Conservation (phyloP, 169 alveolate species). For the Theileria orientalis region DNA sequence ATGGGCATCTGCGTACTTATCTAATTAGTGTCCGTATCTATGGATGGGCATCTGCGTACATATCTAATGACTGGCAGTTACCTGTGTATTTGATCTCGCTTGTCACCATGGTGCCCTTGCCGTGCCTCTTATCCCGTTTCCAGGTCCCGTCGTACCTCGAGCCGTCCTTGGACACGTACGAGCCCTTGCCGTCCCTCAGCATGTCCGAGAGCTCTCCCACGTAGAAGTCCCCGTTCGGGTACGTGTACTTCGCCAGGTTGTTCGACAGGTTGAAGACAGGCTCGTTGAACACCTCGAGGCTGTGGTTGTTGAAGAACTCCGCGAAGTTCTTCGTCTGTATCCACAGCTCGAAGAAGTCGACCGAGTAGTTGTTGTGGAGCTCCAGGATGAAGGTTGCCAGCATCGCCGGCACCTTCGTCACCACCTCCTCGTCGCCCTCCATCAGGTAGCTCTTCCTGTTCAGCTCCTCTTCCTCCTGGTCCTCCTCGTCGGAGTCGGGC, state of each 20-base stretch:
- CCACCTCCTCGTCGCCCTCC: slow-evolving; percentile 35
- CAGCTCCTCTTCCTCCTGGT: not conserved
- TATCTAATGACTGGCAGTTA: not conserved
- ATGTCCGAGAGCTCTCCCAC: slow-evolving; percentile 41
- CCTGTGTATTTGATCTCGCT: slow-evolving; percentile 26
- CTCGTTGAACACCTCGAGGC: slow-evolving; percentile 35
- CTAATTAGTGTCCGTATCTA: too few relatives aligned
- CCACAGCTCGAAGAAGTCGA: slow-evolving; percentile 57
- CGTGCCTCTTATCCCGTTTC: slow-evolving; percentile 55
- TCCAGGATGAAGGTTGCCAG: slow-evolving; percentile 52
- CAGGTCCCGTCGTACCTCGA: slow-evolving; percentile 62
- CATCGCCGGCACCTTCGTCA: slow-evolving; percentile 11
- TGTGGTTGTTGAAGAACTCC: slow-evolving; percentile 36
- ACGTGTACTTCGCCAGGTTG: slow-evolving; percentile 37
- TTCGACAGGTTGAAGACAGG: slow-evolving; percentile 25
- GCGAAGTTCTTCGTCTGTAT: slow-evolving; percentile 16
- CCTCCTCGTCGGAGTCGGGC: slow-evolving; percentile 2
- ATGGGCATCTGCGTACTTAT: too few relatives aligned
- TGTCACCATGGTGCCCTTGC: slow-evolving; percentile 40
- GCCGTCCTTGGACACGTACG: slow-evolving; percentile 50
- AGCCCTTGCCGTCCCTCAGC: slow-evolving; percentile 56
- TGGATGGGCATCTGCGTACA: too few relatives aligned
- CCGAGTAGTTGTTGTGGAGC: slow-evolving; percentile 47
- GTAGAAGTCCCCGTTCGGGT: slow-evolving; percentile 63
- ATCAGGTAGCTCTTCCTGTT: not conserved